Base-by-base conservation (phyloP, 1,139 yeast species). In the Suhomyces bokatorum region DNA sequence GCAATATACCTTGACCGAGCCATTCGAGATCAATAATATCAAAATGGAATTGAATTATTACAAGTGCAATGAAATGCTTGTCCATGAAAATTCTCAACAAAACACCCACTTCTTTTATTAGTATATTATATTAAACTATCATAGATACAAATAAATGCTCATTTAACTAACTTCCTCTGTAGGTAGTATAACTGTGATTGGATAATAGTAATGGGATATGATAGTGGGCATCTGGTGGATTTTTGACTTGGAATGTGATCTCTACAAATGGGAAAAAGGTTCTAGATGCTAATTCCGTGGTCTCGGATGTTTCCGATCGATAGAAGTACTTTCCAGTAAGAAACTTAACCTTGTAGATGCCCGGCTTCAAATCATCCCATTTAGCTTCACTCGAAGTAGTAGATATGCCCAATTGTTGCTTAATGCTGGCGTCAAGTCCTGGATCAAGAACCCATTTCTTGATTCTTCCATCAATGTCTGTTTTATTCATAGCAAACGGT, bases 191-290 rank as follows among this genome's bases (percentile, higher is more conserved):
- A 37, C 96, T 85, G 64, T 83, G 87, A 60, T 87, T 87, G 36
- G 96, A 83, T 45, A 90, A 70, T 45, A 90, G 72, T 51, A 90
- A 68, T 0, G 97, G 97, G 45, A 90, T 83, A 61, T 90, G 97
- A 64, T 88, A 90, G 64, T 90, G 97, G 32, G 77, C 68, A 52
- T 84, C 90, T 0, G 91, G 85, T 0, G 86, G 85, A 51, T 75
- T 70, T 10, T 75, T 75, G 6, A 89, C 79, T 35, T 76, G 77
- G 59, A 89, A 89, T 1, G 76, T 72, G 38, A 89, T 86, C 50
- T 89, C 97, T 8, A 88, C 88, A 58, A 77, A 85, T 0, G 97
- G 97, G 70, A 88, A 89, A 62, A 89, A 89, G 0, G 87, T 81
- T 47, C 77, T 58, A 32, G 52, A 32, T 1, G 58, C 53, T 42